Evolutionary conservation across 208 protist species (phyloP).

Genomic region (Acanthamoeba royreba): DNA sequence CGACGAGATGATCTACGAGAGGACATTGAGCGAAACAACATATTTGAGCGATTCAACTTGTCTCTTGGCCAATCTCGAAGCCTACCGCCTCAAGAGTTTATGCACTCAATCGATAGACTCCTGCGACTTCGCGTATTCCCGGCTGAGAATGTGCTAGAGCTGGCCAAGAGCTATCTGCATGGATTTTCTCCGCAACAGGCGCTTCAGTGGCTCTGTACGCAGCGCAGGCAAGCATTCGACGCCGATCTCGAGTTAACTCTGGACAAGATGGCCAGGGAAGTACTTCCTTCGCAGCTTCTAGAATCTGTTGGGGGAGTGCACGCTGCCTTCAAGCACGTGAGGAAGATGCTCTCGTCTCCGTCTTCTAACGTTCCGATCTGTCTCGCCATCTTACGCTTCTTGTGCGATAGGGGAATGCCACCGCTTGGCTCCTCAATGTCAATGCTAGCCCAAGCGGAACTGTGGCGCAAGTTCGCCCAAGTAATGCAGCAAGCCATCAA

Average conservation of each 20-base stretch:
- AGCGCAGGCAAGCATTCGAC: neutral
- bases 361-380: neutral
- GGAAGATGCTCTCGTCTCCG: neutral
- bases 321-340: neutral
- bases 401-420: neutral
- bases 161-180: neutral
- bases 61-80: neutral
- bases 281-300: neutral
- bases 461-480: slow-evolving; percentile 7
- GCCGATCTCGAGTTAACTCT: neutral
- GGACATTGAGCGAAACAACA: neutral
- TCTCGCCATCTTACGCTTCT: neutral
- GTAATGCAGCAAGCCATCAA: neutral
- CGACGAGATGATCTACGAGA: neutral
- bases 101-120: neutral
- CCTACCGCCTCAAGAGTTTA: neutral
- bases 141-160: neutral
- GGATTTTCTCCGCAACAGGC: neutral
- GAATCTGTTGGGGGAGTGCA: neutral
- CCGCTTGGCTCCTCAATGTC: neutral
- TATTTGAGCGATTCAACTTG: neutral
- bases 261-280: neutral
- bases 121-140: neutral
- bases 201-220: neutral
- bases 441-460: neutral